These are phyloP conservation scores for Curvularia hawaiiensis DNA, from an alignment of 2,329 filamentous ascomycete species.

Conservation along the genomic window DNA sequence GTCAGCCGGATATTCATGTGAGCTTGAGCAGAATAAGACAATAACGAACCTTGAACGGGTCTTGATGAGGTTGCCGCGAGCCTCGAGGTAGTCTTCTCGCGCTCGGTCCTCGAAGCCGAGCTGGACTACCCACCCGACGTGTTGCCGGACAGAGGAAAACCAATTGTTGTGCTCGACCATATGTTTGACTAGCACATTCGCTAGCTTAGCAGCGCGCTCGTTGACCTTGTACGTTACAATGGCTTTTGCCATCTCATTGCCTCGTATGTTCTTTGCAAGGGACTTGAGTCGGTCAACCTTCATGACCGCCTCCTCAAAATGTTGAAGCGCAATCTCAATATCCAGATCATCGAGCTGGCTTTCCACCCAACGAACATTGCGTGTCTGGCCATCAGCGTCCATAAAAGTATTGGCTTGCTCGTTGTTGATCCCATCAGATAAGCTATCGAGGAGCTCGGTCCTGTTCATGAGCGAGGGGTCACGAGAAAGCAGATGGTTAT, in stretches of 20 bases:
- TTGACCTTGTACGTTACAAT: constrained; percentile 92
- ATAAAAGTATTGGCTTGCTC: constrained; percentile 78
- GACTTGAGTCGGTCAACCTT: constrained; percentile 84
- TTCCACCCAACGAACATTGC: constrained; percentile 95
- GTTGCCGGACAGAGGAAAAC: constrained; percentile 75
- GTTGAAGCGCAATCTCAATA: constrained; percentile 91
- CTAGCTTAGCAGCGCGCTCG: constrained; percentile 78
- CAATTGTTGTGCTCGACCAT: constrained; percentile 79
- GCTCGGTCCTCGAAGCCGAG: constrained; percentile 91
- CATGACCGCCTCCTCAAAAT: constrained; percentile 82
- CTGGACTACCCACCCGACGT: constrained; percentile 82
- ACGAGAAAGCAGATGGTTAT: constrained; percentile 82
- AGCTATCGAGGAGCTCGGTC: constrained; percentile 76
- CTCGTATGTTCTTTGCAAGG: constrained; percentile 79
- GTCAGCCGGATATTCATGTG: not conserved
- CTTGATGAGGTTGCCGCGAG: constrained; percentile 77
- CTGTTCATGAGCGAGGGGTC: constrained; percentile 79
- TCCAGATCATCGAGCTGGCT: constrained; percentile 94
- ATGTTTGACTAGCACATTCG: constrained; percentile 75
- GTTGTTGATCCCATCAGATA: constrained; percentile 71
- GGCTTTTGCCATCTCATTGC: constrained; percentile 85
- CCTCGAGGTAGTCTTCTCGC: constrained; percentile 82
- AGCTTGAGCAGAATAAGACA: not conserved
- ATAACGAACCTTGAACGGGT: constrained; percentile 74
- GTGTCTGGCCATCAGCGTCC: constrained; percentile 94